Evolutionary conservation across 1,284 basidiomycete species (phyloP).

Genomic region (Meripilus lineatus): DNA sequence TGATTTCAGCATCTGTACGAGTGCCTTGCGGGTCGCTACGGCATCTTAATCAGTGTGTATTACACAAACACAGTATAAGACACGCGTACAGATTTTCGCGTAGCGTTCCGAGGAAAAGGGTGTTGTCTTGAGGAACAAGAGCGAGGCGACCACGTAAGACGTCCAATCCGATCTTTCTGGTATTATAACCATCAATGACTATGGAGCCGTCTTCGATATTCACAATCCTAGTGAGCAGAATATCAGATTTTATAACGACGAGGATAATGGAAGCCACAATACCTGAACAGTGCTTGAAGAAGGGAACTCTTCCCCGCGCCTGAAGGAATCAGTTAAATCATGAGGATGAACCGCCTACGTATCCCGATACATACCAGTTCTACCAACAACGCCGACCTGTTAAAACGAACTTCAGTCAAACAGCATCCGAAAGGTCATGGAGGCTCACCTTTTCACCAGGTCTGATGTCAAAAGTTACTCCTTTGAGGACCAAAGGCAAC

Average conservation of each 20-base stretch:
- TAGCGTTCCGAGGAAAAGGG: constrained; percentile 61
- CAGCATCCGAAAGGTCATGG: background rate
- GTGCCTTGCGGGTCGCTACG: constrained; percentile 54
- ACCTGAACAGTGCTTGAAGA: constrained; percentile 70
- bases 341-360: no score
- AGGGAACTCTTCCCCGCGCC: constrained; percentile 79
- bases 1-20: constrained; percentile 49
- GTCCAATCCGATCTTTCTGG: constrained; percentile 49
- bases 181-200: constrained; percentile 68
- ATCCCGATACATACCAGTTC: constrained; percentile 4
- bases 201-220: constrained; percentile 62
- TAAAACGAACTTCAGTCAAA: background rate
- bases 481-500: constrained; percentile 69
- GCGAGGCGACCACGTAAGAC: constrained; percentile 58
- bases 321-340: constrained; percentile 13
- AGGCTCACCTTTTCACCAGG: constrained; percentile 59
- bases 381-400: constrained; percentile 23
- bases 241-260: background rate
- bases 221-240: constrained; percentile 44
- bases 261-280: no score
- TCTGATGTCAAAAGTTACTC: constrained; percentile 55
- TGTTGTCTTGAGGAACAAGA: constrained; percentile 69
- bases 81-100: constrained; percentile 61
- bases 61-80: background rate
- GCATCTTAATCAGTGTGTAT: background rate